Evolutionary conservation across 306 rosid species (phyloP).

Genomic region (Sicyos baderoa): DNA sequence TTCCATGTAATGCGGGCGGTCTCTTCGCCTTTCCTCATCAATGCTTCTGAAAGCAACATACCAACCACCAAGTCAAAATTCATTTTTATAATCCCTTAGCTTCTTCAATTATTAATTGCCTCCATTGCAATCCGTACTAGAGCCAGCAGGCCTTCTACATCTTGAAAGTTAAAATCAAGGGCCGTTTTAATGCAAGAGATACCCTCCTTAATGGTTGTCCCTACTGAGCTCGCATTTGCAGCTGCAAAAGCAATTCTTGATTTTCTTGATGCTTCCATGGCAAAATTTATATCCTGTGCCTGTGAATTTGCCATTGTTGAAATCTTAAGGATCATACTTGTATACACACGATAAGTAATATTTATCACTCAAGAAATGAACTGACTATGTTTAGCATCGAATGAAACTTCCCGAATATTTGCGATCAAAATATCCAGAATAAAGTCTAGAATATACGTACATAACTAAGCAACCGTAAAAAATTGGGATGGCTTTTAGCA

Average conservation of each 20-base stretch:
- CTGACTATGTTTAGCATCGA: not conserved
- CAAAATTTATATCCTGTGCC: slow-evolving; percentile 70
- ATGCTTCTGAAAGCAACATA: slow-evolving; percentile 13
- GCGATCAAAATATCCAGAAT: not conserved
- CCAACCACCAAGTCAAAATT: slow-evolving; percentile 10
- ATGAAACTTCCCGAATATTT: not conserved
- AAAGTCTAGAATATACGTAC: slow-evolving; percentile 37
- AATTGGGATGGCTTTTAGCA: slow-evolving; percentile 56
- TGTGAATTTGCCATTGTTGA: slow-evolving; percentile 33
- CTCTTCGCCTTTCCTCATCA: slow-evolving; percentile 11
- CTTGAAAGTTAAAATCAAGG: slow-evolving; percentile 87
- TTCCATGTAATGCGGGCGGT: not conserved
- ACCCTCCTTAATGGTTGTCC: slow-evolving; percentile 45
- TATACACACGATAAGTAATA: not conserved
- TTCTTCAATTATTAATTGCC: slow-evolving; percentile 45
- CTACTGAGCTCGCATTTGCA: slow-evolving; percentile 41
- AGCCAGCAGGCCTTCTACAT: slow-evolving; percentile 73
- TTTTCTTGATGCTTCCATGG: slow-evolving; percentile 94
- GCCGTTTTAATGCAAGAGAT: slow-evolving; percentile 73
- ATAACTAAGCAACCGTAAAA: slow-evolving; percentile 53
- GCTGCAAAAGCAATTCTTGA: slow-evolving; percentile 67
- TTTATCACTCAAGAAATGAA: not conserved
- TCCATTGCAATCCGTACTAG: slow-evolving; percentile 77
- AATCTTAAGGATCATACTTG: slow-evolving; percentile 10
- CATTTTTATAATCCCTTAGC: not conserved